phyloP scores from a whole-genome alignment of 352 stramenopile genomes.

The Phytophthora capsici region DNA sequence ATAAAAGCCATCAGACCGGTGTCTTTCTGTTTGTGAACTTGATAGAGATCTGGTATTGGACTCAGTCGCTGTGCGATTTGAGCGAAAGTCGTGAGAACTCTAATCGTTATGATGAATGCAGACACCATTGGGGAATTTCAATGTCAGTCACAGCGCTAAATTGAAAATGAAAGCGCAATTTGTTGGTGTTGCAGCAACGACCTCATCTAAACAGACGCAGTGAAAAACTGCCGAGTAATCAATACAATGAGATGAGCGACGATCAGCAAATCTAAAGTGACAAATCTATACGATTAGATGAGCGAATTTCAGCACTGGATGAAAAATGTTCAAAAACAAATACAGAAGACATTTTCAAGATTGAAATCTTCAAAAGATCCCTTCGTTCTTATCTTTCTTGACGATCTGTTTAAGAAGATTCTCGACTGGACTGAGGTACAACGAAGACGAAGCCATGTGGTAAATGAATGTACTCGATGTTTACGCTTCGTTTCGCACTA shows the following conservation, averaged over 20 bases:
- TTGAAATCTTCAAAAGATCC: too few species aligned
- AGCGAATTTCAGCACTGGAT: too few species aligned
- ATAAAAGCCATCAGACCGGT: constrained; percentile 34
- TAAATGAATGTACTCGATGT: too few species aligned
- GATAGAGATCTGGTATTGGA: constrained; percentile 33
- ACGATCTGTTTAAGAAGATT: too few species aligned
- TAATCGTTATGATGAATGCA: constrained; percentile 35
- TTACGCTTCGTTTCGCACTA: neutral
- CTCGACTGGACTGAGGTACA: too few species aligned
- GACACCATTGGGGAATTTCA: constrained; percentile 12
- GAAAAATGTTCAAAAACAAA: too few species aligned
- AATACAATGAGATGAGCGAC: constrained; percentile 14
- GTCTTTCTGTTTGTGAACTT: constrained; percentile 18
- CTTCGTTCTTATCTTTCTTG: too few species aligned
- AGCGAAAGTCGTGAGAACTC: constrained; percentile 31
- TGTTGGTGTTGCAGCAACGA: neutral
- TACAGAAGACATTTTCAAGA: too few species aligned
- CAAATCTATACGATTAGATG: too few species aligned
- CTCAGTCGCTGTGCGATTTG: constrained; percentile 31
- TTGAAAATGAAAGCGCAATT: constrained; percentile 1
- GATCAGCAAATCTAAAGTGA: constrained; percentile 5
- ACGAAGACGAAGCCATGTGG: too few species aligned
- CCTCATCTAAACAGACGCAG: constrained; percentile 9
- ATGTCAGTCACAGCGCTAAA: neutral
- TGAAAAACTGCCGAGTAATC: constrained; percentile 10